Evolutionary conservation across 2,329 filamentous ascomycete species (phyloP).

Genomic region (Fusarium sp.): DNA sequence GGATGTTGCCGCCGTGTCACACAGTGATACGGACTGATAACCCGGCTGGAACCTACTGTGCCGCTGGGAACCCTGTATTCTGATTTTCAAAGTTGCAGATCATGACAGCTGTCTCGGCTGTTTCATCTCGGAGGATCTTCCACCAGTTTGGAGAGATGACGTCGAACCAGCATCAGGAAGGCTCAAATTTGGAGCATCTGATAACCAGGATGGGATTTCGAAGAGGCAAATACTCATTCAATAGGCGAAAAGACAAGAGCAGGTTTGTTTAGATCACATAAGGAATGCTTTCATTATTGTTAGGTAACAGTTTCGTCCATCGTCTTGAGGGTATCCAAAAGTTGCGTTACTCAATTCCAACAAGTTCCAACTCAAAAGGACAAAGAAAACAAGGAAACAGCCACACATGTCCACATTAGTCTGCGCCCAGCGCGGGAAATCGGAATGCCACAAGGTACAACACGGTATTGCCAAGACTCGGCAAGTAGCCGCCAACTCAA

Average conservation of each 20-base stretch:
- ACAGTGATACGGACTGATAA: neutral
- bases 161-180: conserved; percentile 5
- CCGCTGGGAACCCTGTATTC: conserved; percentile 8
- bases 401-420: conserved; percentile 25
- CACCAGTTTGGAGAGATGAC: conserved; percentile 28
- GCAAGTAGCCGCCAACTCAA: conserved; percentile 10
- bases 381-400: conserved; percentile 33
- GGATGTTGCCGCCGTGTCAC: neutral
- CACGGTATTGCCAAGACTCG: conserved; percentile 11
- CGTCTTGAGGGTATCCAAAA: conserved; percentile 19
- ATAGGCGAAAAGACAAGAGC: neutral
- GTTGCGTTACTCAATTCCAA: conserved; percentile 10
- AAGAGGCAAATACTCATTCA: neutral
- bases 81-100: conserved; percentile 21
- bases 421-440: conserved; percentile 10
- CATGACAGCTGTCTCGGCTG: conserved; percentile 25
- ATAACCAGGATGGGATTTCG: neutral
- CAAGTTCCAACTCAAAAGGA: conserved; percentile 11
- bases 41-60: neutral
- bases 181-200: neutral
- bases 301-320: conserved; percentile 6
- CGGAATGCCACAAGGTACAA: conserved; percentile 26
- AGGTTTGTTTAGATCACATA: neutral
- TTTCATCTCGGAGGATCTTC: conserved; percentile 22
- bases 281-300: conserved; percentile 16